These are phyloP conservation scores for Ambrosiella cleistominuta DNA, from an alignment of 2,329 filamentous ascomycete species.

Conservation along the genomic window DNA sequence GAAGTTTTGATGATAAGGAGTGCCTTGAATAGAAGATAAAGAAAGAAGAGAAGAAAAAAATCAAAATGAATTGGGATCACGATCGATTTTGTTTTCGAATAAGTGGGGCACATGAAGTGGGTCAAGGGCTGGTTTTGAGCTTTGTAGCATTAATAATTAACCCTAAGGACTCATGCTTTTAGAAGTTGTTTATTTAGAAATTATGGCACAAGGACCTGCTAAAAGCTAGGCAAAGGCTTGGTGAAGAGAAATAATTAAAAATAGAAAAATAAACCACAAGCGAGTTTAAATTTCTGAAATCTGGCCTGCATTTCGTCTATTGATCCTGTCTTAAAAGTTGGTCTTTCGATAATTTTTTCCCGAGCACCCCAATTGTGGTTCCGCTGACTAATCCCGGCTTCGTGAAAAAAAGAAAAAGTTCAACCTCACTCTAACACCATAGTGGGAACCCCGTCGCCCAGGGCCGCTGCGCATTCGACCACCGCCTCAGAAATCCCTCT, in stretches of 20 bases:
- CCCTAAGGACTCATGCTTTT: no score
- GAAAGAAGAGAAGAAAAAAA: constrained; percentile 20
- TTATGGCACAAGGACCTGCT: no score
- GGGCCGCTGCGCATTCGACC: background rate
- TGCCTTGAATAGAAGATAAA: constrained; percentile 45
- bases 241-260: background rate
- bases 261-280: no score
- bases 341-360: background rate
- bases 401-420: constrained; percentile 13
- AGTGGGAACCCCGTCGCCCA: constrained; percentile 1
- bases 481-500: background rate
- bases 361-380: constrained; percentile 7
- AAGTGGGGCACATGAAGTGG: background rate
- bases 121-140: background rate
- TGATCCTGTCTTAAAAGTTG: no score
- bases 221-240: background rate
- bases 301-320: no score
- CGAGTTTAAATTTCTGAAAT: no score
- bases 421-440: constrained; percentile 7
- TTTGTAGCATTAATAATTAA: background rate
- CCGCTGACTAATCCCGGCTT: constrained; percentile 10
- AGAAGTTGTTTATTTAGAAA: no score
- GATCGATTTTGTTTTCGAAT: constrained; percentile 8
- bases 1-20: constrained; percentile 92
- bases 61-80: constrained; percentile 14